Evolutionary conservation across 2,329 filamentous ascomycete species (phyloP), one percentile per base, ranked within the genome.

Genomic region (Aspergillus ochraceoroseus): DNA sequence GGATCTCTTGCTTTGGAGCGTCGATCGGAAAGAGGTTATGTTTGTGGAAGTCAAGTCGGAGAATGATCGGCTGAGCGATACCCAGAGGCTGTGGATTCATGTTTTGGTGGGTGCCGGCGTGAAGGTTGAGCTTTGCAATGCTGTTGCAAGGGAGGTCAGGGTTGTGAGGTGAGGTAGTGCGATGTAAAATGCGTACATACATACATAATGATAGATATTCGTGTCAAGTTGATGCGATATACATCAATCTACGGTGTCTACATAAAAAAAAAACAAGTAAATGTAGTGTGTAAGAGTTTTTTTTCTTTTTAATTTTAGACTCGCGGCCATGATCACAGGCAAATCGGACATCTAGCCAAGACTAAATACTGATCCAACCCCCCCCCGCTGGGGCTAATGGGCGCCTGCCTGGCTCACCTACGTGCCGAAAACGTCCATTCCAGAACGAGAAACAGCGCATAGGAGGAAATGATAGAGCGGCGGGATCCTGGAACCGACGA

Each of bases 71-170:
- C 70, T 98, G 57, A 96, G 90, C 65, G 92, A 98, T 70, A 94
- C 89, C 12, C 92, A 98, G 69, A 73, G 92, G 53, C 74, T 98
- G 52, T 98, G 92, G 92, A 95, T 96, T 56, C 87, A 96, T 71
- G 87, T 95, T 5, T 73, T 98, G 38, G 83, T 82, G 5, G 82
- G 83, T 1, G 88, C 89, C 1, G 90, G 92, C 2, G 76, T 96
- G 26, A 78, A 75, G 52, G 90, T 96, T 18, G 89, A 94, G 54
- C 71, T 96, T 49, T 94, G 78, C 51, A 75, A 79, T 64, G 79
- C 77, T 15, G 72, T 80, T 51, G 77, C 79, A 5, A 72, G 63
- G 50, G 76, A 80, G 56, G 71, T 80, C 11, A 44, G 47, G 14
- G 30, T 22, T 29, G n/a, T 17, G 13, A n/a, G 38, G 15, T 25